Evolutionary conservation across 768 basidiomycete species (phyloP).

Genomic region (Dentipellis sp.): DNA sequence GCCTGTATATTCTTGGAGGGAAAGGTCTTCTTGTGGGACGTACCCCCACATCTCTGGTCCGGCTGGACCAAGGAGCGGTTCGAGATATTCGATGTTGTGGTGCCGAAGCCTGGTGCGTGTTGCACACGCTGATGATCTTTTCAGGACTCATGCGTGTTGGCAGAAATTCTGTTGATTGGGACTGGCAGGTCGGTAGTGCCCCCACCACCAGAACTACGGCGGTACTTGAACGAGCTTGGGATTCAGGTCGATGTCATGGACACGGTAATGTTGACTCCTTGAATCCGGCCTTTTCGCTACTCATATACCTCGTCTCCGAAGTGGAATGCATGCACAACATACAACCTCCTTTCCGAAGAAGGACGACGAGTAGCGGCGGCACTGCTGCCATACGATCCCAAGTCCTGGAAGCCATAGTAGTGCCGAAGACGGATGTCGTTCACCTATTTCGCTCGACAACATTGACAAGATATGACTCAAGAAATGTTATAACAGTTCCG

Average conservation of each 20-base stretch:
- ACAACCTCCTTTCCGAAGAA: constrained; percentile 89
- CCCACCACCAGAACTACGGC: constrained; percentile 57
- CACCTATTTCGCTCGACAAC: too few species aligned
- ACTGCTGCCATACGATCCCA: constrained; percentile 57
- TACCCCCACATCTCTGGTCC: constrained; percentile 50
- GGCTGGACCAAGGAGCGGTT: constrained; percentile 73
- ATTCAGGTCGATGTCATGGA: constrained; percentile 89
- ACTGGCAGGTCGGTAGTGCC: constrained; percentile 69
- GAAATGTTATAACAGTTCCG: too few species aligned
- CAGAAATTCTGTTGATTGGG: constrained; percentile 87
- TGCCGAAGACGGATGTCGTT: not conserved
- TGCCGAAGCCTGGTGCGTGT: constrained; percentile 76
- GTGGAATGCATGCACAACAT: constrained; percentile 94
- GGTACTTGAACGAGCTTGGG: constrained; percentile 64
- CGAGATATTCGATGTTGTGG: constrained; percentile 69
- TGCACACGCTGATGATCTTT: not conserved
- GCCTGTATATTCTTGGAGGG: constrained; percentile 82
- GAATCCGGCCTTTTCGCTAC: not conserved
- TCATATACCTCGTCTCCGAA: constrained; percentile 17
- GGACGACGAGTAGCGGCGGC: constrained; percentile 90
- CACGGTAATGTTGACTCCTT: constrained; percentile 36
- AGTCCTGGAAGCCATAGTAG: constrained; percentile 37
- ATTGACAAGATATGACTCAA: too few species aligned
- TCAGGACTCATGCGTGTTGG: not conserved
- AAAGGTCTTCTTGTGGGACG: constrained; percentile 86